Evolutionary conservation across 139 green algal genomes (phyloP).

Genomic region (Tetradesmus obliquus): DNA sequence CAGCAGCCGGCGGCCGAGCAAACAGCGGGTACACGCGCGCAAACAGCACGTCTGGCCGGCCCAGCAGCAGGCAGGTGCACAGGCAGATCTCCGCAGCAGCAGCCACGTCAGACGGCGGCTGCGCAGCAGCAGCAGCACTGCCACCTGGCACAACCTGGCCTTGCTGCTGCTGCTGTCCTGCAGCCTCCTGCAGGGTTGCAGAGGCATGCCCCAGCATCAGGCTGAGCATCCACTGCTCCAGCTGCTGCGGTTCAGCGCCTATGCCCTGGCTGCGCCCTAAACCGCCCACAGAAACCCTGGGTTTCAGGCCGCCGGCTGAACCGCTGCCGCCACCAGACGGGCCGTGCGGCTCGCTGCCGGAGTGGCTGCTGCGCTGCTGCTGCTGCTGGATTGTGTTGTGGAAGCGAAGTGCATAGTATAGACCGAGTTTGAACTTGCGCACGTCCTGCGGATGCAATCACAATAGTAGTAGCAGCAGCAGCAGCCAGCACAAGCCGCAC

Average conservation of each 20-base stretch:
- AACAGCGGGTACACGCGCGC: slow-evolving; percentile 49
- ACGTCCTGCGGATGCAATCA: slow-evolving; percentile 38
- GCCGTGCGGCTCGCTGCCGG: not conserved
- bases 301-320: not conserved
- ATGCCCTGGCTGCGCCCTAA: slow-evolving; percentile 43
- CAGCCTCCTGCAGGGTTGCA: not conserved
- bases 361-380: not conserved
- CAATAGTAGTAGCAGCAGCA: not conserved
- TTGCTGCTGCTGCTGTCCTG: not conserved
- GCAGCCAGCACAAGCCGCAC: not conserved
- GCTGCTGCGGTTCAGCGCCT: slow-evolving; percentile 48
- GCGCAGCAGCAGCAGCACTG: not conserved
- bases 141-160: not conserved
- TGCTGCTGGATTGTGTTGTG: slow-evolving; percentile 42
- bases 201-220: slow-evolving; percentile 58
- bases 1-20: slow-evolving; percentile 38
- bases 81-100: slow-evolving; percentile 16
- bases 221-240: slow-evolving; percentile 57
- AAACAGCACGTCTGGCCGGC: slow-evolving; percentile 42
- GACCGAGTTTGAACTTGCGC: slow-evolving; percentile 58
- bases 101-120: not conserved
- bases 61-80: slow-evolving; percentile 32
- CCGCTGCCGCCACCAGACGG: not conserved
- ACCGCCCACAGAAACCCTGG: not conserved
- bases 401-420: slow-evolving; percentile 59